phyloP scores from a whole-genome alignment of 345 rosid genomes.

The Ceriops zippeliana region DNA sequence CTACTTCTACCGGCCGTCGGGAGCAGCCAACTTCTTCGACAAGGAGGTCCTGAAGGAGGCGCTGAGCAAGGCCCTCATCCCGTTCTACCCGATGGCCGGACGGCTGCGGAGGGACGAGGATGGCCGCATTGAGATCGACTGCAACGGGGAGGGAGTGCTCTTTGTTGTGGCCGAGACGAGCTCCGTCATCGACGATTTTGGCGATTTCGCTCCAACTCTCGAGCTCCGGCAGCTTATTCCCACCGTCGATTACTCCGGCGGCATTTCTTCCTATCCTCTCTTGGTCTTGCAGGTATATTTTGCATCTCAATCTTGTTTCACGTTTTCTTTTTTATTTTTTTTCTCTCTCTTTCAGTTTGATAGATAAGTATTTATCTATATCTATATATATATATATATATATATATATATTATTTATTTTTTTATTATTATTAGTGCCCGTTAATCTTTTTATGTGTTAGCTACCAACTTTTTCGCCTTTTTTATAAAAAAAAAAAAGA shows the following conservation, averaged over 20 bases:
- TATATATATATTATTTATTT: no score
- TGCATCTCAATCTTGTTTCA: background rate
- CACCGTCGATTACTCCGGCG: constrained; percentile 74
- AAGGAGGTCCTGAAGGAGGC: constrained; percentile 56
- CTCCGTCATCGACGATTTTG: constrained; percentile 67
- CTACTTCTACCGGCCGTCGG: constrained; percentile 77
- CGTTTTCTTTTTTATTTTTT: background rate
- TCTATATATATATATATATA: no score
- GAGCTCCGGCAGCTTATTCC: constrained; percentile 86
- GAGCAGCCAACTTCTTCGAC: constrained; percentile 62
- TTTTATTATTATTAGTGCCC: no score
- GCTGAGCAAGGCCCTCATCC: constrained; percentile 68
- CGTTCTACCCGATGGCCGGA: constrained; percentile 97
- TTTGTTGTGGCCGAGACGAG: constrained; percentile 74
- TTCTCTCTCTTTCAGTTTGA: no score
- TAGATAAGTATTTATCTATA: no score
- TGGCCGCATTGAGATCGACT: constrained; percentile 92
- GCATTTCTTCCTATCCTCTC: constrained; percentile 67
- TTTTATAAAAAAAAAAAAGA: no score
- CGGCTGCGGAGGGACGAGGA: constrained; percentile 67
- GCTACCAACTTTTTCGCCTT: no score
- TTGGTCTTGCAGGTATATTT: constrained; percentile 74
- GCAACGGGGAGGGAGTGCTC: constrained; percentile 81
- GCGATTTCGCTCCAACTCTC: constrained; percentile 84
- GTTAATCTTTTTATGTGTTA: no score